Conservation (phyloP, 2,329 filamentous ascomycete genomes). For the Hypoxylon sp. region DNA sequence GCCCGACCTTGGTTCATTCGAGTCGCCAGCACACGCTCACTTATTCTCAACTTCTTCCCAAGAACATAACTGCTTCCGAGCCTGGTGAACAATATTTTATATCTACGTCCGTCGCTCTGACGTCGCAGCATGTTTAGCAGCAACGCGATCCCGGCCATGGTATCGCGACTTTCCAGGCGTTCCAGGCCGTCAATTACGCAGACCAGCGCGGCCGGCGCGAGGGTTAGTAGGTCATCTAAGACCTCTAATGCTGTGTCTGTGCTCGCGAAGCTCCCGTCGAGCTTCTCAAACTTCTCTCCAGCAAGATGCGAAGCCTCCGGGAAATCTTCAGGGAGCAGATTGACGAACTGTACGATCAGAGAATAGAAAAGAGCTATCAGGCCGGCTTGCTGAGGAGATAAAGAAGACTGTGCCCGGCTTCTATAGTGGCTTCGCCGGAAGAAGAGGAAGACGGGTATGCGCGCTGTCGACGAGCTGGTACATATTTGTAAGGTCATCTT, state of each 20-base stretch:
- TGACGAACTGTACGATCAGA: constrained; percentile 4
- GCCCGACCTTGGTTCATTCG: background rate
- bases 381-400: background rate
- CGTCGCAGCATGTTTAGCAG: constrained; percentile 2
- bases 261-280: constrained; percentile 8
- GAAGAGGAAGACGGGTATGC: constrained; percentile 2
- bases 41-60: background rate
- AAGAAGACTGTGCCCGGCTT: background rate
- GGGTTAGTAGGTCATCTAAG: background rate
- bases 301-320: background rate
- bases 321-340: background rate
- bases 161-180: constrained; percentile 3
- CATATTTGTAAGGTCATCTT: background rate
- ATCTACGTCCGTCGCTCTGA: background rate
- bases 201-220: constrained; percentile 2
- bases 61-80: background rate
- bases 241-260: constrained; percentile 4
- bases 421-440: background rate
- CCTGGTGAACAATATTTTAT: constrained; percentile 10
- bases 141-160: background rate
- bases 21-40: background rate
- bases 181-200: constrained; percentile 12
- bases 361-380: constrained; percentile 3
- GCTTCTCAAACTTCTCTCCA: background rate
- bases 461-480: background rate